These are phyloP conservation scores for Kazachstania africana DNA, from an alignment of 805 yeast genomes.

Conservation along the genomic window DNA sequence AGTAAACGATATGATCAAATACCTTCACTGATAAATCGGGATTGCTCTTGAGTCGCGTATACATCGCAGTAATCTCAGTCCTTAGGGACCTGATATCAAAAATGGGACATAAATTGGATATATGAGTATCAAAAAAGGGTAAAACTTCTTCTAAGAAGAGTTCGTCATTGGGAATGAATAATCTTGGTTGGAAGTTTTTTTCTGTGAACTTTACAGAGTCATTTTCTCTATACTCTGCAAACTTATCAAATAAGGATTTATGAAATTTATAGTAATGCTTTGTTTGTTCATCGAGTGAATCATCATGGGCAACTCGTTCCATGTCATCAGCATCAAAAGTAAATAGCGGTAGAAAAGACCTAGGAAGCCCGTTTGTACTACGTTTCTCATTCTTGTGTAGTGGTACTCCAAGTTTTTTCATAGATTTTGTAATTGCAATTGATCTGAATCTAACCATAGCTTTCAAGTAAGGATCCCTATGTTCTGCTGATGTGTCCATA, in stretches of 20 bases:
- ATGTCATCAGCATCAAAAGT: slow-evolving; percentile 14
- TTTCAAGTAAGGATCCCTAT: slow-evolving; percentile 20
- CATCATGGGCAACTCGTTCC: too few species aligned
- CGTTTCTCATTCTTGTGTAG: slow-evolving; percentile 2
- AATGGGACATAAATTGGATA: slow-evolving; percentile 16
- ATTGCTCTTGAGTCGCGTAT: slow-evolving; percentile 6
- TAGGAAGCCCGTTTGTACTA: slow-evolving; percentile 12
- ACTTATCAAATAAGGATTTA: slow-evolving; percentile 18
- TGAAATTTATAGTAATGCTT: slow-evolving; percentile 11
- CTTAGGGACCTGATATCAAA: slow-evolving; percentile 11
- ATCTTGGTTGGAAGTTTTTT: slow-evolving; percentile 2
- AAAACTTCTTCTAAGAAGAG: slow-evolving; percentile 11
- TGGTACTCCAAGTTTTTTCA: slow-evolving; percentile 7
- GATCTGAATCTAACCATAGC: slow-evolving; percentile 12
- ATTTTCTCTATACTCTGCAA: slow-evolving; percentile 16
- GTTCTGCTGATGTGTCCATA: slow-evolving; percentile 16
- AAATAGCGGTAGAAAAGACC: slow-evolving; percentile 14
- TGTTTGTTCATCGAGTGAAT: slow-evolving; percentile 1
- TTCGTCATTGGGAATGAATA: slow-evolving; percentile 9
- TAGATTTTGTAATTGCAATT: slow-evolving; percentile 14
- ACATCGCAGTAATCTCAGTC: slow-evolving; percentile 10
- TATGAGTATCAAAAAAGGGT: slow-evolving; percentile 14
- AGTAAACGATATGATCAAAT: slow-evolving; percentile 18
- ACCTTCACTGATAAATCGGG: slow-evolving; percentile 7
- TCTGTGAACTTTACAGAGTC: slow-evolving; percentile 7